Base-by-base conservation (phyloP, 176 grass and related monocot species). In the Ensete ventricosum region DNA sequence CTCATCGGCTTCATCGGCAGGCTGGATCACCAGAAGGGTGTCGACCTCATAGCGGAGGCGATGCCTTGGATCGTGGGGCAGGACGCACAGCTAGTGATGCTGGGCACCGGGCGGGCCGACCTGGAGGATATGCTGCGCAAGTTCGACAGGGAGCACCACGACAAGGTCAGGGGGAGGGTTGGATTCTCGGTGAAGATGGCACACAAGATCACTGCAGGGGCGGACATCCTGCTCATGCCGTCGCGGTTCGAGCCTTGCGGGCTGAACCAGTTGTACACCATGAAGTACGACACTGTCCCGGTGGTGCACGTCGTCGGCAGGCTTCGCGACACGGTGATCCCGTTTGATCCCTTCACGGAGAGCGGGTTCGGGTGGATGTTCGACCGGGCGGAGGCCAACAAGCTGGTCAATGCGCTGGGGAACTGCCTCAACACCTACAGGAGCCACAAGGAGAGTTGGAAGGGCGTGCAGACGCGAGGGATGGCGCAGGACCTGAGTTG, bases 181-280 rank as follows among this genome's bases (percentile, higher is more conserved):
- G 88, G 88, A 71, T 99, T 99, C 81, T 94, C 90, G 64, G 95
- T 94, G 34, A 85, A 77, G 80, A 63, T 85, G 84, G 95, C 95
- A n/a, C 95, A 91, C 78, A 78, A 88, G 51, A 89, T 94, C 52
- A 89, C 95, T 24, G 86, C 95, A 72, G 88, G 88, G 6, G 86
- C 84, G 0, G 90, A 99, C 60, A 25, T 91, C 1, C 54, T 99
- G 9, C 71, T 94, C 9, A 99, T 99, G 95, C 95, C 90, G 51
- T 98, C 95, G 13, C 81, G 86, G 82, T 98, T 93, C 67, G 88
- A 98, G 84, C 95, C 95, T 29, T 99, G 95, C 75, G 90, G 95
- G 65, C 82, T 94, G 72, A 94, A 99, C 84, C 95, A 99, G 83
- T 81, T 99, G 19, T 99, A 94, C 55, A 88, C 95, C 1, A 91